Evolutionary conservation across 441 rosid genomes (phyloP), one percentile per base, ranked within the genome.

Genomic region (Euphorbia schlechtendalii): DNA sequence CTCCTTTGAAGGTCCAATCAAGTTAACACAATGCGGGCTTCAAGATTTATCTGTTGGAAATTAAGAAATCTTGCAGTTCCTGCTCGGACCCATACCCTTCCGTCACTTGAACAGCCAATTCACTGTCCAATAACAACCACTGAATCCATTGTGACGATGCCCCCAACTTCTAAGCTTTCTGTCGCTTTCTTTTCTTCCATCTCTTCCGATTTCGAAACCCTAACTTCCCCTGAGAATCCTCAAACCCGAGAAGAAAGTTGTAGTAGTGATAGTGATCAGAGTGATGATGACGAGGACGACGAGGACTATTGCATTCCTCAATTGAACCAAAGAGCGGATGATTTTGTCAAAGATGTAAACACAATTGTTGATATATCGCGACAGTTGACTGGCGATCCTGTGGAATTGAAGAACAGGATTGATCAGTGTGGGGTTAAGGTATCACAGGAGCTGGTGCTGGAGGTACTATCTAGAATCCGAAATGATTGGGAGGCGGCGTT

Each of bases 401-500:
- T 73, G 65, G 83, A 82, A 54, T 71, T 77, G 70, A 86, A 76
- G 66, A 52, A 71, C 64, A 81, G 72, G 83, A 85, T 89, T 65
- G 90, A 84, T 74, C 74, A 76, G 32, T 87, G 85, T 73, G 77
- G 71, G 22, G 71, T 85, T 67, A 74, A 68, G 68, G 84, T 74
- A 22, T 74, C 91, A 14, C 77, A 79, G 20, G 89, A 79, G 74
- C 67, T 88, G 75, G 92, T 89, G 22, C 73, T 73, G 6, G 86
- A 89, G 79, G 82, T 91, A 66, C 85, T 94, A 43, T 87, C 96
- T 52, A 77, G 80, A 71, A 76, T 82, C 69, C 83, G 90, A 38
- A 83, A 85, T 61, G 88, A 89, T 69, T 94, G 98, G 98, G 91
- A 84, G 74, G 82, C 83, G 13, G 87, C 96, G 1, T 89, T 89